Base-by-base conservation (phyloP, 2,329 filamentous ascomycete species). In the Penicillium nordicum region DNA sequence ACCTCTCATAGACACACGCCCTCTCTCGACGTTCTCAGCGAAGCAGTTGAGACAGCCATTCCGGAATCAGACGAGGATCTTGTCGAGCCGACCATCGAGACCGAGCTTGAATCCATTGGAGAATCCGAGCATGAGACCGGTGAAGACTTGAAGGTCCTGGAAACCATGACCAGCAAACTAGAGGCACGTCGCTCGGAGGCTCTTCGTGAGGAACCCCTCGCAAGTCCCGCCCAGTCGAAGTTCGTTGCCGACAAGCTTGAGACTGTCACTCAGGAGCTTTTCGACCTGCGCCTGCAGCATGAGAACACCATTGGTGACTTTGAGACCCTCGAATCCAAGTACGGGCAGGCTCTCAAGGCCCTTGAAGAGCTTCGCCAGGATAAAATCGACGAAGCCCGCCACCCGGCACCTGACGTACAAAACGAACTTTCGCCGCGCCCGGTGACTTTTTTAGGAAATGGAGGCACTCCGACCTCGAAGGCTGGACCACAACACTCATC, bases 181-280 rank as follows among this genome's bases (percentile, higher is more conserved):
- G 64, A 68, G 36, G 54, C 60, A 7, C 55, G 65, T 5, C 61
- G 62, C n/a, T 53, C 61, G 18, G 65, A 62, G 25, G 52, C 62
- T 5, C 49, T 64, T n/a, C 57, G 66, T 18, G 79, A 79, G 14
- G 77, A 83, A 43, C 74, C 80, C 1, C 79, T 84, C 12, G 83
- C 84, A 59, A 94, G 85, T 69, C 87, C 89, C 14, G 89, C 90
- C 0, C 92, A 97, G 72, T 88, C 86, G 43, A 89, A 88, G 62
- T 92, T 92, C 66, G 89, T 97, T 51, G 88, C 89, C 7, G 93
- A 97, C 71, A 97, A 97, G 76, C 84, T 97, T 14, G 93, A 97
- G 68, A 88, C 82, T 38, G 88, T 97, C 40, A 94, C 89, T 0
- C 91, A 96, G 71, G 94, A 99, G 75, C 86, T 99, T 2, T 84